Evolutionary conservation across 2,329 filamentous ascomycete species (phyloP).

Genomic region (Ophiostoma sp.): DNA sequence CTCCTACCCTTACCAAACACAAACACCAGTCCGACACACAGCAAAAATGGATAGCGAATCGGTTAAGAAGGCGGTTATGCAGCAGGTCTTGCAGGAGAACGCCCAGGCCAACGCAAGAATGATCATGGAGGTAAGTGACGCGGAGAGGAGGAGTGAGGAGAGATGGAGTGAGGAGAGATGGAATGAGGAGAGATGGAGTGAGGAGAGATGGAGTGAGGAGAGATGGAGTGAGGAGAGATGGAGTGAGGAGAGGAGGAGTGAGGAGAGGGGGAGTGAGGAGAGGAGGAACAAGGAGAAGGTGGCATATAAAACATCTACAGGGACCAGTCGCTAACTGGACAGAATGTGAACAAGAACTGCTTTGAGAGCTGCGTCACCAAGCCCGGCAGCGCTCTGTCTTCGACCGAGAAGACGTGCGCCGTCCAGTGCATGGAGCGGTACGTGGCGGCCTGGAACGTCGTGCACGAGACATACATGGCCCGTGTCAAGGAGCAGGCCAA

Average conservation of each 20-base stretch:
- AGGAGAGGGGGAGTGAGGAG: not conserved
- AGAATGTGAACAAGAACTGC: slow-evolving; percentile 79
- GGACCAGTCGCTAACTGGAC: slow-evolving; percentile 11
- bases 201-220: not conserved
- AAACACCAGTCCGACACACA: slow-evolving; percentile 18
- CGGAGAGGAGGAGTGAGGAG: not conserved
- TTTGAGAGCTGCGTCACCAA: slow-evolving; percentile 71
- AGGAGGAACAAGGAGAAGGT: not conserved
- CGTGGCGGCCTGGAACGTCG: slow-evolving; percentile 71
- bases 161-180: not conserved
- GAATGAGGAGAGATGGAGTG: no score
- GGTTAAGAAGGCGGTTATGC: slow-evolving; percentile 58
- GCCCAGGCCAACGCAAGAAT: slow-evolving; percentile 5
- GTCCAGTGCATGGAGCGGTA: slow-evolving; percentile 80
- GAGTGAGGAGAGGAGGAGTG: not conserved
- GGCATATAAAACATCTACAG: not conserved
- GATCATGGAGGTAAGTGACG: not conserved
- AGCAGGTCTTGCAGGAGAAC: slow-evolving; percentile 48
- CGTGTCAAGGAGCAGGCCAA: slow-evolving; percentile 36
- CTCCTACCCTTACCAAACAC: slow-evolving; percentile 16
- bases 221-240: not conserved
- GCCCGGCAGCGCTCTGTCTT: slow-evolving; percentile 61
- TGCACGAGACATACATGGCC: slow-evolving; percentile 62
- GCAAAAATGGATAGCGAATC: slow-evolving; percentile 51
- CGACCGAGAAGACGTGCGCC: slow-evolving; percentile 64